Conservation (phyloP, 176 grass and related monocot species). For the Otatea glauca region DNA sequence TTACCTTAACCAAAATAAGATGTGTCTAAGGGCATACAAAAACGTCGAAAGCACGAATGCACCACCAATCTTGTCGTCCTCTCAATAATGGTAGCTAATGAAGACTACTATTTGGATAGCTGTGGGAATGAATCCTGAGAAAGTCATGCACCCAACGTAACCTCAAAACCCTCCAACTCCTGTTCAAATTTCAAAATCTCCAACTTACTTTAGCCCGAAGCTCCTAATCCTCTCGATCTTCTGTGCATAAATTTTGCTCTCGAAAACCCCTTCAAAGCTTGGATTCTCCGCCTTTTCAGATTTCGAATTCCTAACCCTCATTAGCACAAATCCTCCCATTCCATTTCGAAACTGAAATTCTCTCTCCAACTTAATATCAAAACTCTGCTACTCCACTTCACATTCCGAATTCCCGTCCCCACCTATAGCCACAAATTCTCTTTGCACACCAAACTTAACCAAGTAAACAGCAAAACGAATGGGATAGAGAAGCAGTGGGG, state of each 20-base stretch:
- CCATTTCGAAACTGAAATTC: background rate
- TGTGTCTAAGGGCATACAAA: conserved; percentile 20
- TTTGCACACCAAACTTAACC: background rate
- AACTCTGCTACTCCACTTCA: conserved; percentile 7
- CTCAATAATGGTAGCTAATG: background rate
- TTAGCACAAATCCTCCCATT: background rate
- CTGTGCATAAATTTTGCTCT: background rate
- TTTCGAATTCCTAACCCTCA: background rate
- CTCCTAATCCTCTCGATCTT: background rate
- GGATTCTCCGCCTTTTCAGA: background rate
- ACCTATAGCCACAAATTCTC: background rate
- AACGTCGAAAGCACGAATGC: background rate
- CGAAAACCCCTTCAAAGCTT: background rate
- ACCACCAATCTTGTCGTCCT: background rate
- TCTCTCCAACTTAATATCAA: background rate
- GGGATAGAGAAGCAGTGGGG: background rate
- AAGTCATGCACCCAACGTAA: background rate
- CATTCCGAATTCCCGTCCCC: conserved; percentile 32
- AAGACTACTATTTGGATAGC: background rate
- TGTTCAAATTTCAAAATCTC: background rate
- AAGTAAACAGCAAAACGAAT: background rate
- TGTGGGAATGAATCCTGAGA: background rate
- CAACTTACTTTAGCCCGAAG: background rate
- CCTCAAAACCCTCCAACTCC: background rate
- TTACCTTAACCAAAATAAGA: background rate